These are phyloP conservation scores for Miscanthus sacchariflorus DNA, from an alignment of 202 grass and related monocot species.

Conservation along the genomic window DNA sequence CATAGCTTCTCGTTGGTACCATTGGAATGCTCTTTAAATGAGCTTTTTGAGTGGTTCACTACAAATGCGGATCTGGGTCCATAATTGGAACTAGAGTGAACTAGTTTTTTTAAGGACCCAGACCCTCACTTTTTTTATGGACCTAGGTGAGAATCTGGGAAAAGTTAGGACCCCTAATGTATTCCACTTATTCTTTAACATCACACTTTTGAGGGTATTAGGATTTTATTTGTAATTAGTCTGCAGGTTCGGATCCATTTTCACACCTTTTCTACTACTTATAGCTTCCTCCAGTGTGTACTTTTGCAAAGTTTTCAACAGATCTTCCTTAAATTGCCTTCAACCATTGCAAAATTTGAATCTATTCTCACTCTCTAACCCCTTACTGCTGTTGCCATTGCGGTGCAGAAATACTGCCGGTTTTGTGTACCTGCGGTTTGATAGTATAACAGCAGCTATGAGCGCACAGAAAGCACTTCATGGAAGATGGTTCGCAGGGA, in stretches of 20 bases:
- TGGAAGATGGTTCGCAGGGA: constrained; percentile 99
- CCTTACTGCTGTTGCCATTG: neutral
- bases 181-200: neutral
- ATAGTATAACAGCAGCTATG: constrained; percentile 71
- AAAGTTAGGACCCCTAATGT: neutral
- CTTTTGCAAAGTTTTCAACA: neutral
- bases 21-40: neutral
- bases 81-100: neutral
- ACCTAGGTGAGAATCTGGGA: neutral
- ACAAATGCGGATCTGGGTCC: neutral
- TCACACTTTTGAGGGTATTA: neutral
- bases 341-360: neutral
- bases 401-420: constrained; percentile 73
- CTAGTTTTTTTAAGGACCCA: neutral
- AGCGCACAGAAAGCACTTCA: constrained; percentile 91
- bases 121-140: neutral
- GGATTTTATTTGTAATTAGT: neutral
- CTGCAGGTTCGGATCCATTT: neutral
- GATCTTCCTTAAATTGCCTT: neutral
- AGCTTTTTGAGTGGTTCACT: neutral
- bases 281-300: neutral
- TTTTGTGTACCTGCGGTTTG: constrained; percentile 88
- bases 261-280: neutral
- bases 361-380: neutral
- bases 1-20: neutral